Base-by-base conservation (phyloP, 495 filamentous ascomycete species). In the Cetradonia linearis region DNA sequence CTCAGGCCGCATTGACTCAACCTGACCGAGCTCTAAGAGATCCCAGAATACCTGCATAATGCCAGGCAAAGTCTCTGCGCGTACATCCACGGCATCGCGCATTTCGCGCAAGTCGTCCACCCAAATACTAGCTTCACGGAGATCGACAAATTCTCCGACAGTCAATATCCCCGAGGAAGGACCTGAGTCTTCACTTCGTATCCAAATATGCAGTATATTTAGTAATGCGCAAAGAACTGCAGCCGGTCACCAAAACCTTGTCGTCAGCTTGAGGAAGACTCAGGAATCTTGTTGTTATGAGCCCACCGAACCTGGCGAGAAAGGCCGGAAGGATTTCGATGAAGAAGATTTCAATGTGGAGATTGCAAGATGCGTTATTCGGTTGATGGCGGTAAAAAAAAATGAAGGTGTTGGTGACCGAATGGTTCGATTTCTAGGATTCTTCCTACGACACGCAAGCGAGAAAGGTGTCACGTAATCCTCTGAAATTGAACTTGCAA, bases 261-360 rank as follows among this genome's bases (percentile, higher is more conserved):
- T 86, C 23, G 85, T 95, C 55, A 90, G 83, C 28, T 76, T 95
- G 53, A 82, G 93, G 58, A 95, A 91, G 65, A 75, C 92, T 23
- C 91, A 95, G 65, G 93, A 97, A 68, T 77, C 83, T 46, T 95
- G 89, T 77, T 89, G 87, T 71, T 76, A 74, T 57, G 77, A 78
- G 58, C 70, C 72, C 23, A 72, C 69, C 9, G 78, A 77, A 49
- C 36, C 63, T 6, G 58, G 66, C 34, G 79, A 78, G 63, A 59
- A 70, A 18, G 64, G 66, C 5, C 76, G 73, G 31, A 78, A 81
- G 63, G 84, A 84, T 2, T 83, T 88, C 63, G 83, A 85, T 10
- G 92, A 96, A 69, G 78, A 83, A 44, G 85, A 93, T 57, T 97
- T 98, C 73, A 93, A 90, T 62, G 73, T 78, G 49, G 94, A 96